Conservation (phyloP, 2,329 filamentous ascomycete genomes). For the Calonectria pteridis region DNA sequence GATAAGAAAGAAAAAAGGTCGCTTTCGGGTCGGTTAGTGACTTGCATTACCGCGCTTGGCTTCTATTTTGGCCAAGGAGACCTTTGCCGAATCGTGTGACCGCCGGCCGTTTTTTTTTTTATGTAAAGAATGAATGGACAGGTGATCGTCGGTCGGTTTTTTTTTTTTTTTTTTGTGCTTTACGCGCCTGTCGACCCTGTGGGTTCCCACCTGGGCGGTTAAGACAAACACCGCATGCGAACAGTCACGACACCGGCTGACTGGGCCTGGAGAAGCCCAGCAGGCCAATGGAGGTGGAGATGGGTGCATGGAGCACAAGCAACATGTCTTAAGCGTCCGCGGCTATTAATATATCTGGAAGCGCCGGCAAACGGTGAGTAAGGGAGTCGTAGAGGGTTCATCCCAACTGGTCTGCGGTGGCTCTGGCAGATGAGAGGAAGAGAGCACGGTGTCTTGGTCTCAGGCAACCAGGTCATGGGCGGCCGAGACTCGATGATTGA, state of each 20-base stretch:
- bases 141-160: not conserved
- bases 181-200: not conserved
- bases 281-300: not conserved
- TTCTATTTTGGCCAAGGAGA: not conserved
- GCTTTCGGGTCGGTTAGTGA: not conserved
- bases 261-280: not conserved
- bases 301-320: not conserved
- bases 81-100: not conserved
- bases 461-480: not conserved
- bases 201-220: constrained; percentile 1
- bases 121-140: not conserved
- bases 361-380: constrained; percentile 25
- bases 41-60: not conserved
- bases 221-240: not conserved
- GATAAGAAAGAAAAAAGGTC: not conserved
- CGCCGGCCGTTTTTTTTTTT: not conserved
- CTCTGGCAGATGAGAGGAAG: not conserved
- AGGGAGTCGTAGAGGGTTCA: not conserved
- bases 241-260: not conserved
- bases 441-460: not conserved
- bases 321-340: constrained; percentile 11
- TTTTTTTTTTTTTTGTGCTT: not conserved
- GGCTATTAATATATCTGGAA: constrained; percentile 33
- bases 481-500: not conserved
- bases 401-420: not conserved